Evolutionary conservation across 768 basidiomycete genomes (phyloP).

Genomic region (Mycena venus): DNA sequence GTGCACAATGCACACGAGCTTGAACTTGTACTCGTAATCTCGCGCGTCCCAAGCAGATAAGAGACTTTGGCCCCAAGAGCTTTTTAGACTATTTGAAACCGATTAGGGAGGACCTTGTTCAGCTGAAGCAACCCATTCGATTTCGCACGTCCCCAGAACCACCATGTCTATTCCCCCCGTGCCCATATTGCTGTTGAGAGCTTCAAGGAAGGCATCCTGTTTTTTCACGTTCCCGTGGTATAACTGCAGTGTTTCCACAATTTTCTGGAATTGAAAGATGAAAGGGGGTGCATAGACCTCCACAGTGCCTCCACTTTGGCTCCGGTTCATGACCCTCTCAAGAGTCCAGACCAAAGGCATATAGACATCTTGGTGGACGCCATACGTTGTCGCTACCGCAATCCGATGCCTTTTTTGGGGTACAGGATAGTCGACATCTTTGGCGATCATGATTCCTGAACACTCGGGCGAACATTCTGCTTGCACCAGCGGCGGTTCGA

Average conservation of each 20-base stretch:
- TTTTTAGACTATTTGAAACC: conserved; percentile 35
- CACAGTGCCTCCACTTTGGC: conserved; percentile 35
- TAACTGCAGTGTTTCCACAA: conserved; percentile 47
- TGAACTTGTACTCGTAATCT: conserved; percentile 52
- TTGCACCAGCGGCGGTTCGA: too few species aligned
- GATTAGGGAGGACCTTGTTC: not conserved
- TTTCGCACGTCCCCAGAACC: conserved; percentile 58
- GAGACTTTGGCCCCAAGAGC: conserved; percentile 42
- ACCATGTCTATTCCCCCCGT: conserved; percentile 48
- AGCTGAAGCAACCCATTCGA: conserved; percentile 48
- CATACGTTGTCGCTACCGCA: conserved; percentile 50
- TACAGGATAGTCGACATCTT: not conserved
- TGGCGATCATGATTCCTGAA: too few species aligned
- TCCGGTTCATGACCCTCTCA: conserved; percentile 42
- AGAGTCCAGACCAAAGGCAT: conserved; percentile 51
- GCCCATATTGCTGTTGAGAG: conserved; percentile 36
- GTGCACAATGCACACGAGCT: conserved; percentile 57
- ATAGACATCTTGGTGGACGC: conserved; percentile 53
- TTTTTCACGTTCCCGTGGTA: conserved; percentile 43
- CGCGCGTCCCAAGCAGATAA: conserved; percentile 53
- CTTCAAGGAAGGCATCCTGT: conserved; percentile 42
- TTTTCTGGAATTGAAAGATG: conserved; percentile 44
- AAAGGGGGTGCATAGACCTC: conserved; percentile 50
- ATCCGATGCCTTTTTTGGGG: conserved; percentile 41
- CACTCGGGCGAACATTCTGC: too few species aligned